Evolutionary conservation across 2,329 filamentous ascomycete genomes (phyloP), one percentile per base, ranked within the genome.

Genomic region (Hypomyces rosellus): DNA sequence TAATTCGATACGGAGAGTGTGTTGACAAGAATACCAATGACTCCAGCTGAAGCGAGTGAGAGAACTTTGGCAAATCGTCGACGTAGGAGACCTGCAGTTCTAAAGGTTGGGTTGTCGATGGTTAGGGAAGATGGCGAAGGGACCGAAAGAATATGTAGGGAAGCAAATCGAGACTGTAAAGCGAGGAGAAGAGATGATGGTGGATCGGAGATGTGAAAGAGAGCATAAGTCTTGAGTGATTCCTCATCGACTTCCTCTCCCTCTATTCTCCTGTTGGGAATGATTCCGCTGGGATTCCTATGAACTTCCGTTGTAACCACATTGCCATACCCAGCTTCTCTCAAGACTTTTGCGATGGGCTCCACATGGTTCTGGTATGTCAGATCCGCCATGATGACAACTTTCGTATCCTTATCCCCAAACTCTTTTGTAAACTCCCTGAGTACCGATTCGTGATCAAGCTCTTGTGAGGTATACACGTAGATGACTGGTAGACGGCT

Each of bases 21-120:
- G 69, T 97, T 97, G 68, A 99, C 90, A 1, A 99, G 75, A 54
- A 99, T 96, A 7, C 93, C 93, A 59, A 96, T 89, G 46, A 96
- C 83, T 16, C 89, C 84, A 0, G 85, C 86, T 0, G 89, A 89
- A 15, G 85, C 82, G 25, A 97, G 82, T 0, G 82, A 83, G 2
- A 92, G 86, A 11, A 96, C 77, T 51, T 93, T 84, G 1, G 86
- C 93, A 67, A 97, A 99, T 36, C 93, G 88, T 2, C 93, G 86
- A 22, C 89, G 85, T 14, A 99, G 81, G 9, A 82, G 68, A 4
- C 72, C 72, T 3, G 74, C 67, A 1, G 81, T 77, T 7, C 74
- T 73, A 45, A 63, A 65, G 7, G 66, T 71, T 3, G 67, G 60
- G 34, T 72, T 67, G 20, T 73, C 67, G n/a, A 79, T 76, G 69